A percentile compares a stretch with the other conserved stretches of the same genome.
These are phyloP conservation scores for Pythium biforme DNA, from an alignment of 352 stramenopile species.

Conservation along the genomic window DNA sequence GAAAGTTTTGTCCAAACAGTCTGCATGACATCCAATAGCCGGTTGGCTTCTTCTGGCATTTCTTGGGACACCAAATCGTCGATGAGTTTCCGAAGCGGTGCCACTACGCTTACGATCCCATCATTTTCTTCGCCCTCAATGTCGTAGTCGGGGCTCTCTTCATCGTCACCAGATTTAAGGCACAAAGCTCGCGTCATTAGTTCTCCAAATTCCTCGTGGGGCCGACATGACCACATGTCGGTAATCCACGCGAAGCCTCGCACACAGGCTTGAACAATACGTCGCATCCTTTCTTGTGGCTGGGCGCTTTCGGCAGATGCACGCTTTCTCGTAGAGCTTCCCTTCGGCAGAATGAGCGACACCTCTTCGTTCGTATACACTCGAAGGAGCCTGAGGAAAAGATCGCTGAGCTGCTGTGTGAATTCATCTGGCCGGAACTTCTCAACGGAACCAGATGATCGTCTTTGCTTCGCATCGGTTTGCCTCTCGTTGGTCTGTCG, in stretches of 20 bases:
- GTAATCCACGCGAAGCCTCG: constrained; percentile 9
- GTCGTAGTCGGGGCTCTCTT: constrained; percentile 21
- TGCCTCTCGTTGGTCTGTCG: constrained; percentile 18
- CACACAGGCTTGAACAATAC: constrained; percentile 5
- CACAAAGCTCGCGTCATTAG: constrained; percentile 15
- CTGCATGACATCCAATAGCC: constrained; percentile 18
- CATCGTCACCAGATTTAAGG: background rate
- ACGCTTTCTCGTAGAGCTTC: background rate
- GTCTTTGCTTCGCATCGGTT: constrained; percentile 13
- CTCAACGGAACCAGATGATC: constrained; percentile 6
- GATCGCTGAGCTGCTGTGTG: constrained; percentile 7
- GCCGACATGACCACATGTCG: constrained; percentile 18
- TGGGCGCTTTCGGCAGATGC: background rate
- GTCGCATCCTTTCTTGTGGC: constrained; percentile 13
- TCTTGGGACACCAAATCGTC: constrained; percentile 16
- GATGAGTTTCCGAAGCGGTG: constrained; percentile 15
- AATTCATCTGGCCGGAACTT: constrained; percentile 23
- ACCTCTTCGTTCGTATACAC: constrained; percentile 17
- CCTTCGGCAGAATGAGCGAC: constrained; percentile 9
- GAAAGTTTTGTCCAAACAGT: constrained; percentile 15
- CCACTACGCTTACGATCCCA: constrained; percentile 6
- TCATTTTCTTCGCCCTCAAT: constrained; percentile 19
- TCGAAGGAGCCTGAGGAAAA: constrained; percentile 11
- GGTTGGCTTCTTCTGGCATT: constrained; percentile 19
- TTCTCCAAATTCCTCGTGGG: constrained; percentile 20